Conservation (phyloP, 1,284 basidiomycete species). For the Hymenochaete sp. region DNA sequence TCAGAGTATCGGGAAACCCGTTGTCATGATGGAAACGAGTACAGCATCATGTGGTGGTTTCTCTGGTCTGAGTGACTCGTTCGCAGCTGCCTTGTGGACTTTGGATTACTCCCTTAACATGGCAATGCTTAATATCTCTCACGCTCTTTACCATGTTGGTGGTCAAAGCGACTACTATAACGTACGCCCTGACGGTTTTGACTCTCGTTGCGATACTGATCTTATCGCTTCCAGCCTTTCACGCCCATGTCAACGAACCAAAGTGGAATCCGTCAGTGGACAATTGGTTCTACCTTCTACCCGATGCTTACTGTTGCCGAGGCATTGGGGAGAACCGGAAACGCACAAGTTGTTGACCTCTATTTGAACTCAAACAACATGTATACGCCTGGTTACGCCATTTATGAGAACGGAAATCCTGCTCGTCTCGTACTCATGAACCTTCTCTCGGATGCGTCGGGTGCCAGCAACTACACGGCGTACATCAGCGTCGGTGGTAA, state of each 20-base stretch:
- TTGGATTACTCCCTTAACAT: constrained; percentile 23
- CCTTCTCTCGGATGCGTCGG: constrained; percentile 22
- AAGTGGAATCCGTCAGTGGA: constrained; percentile 23
- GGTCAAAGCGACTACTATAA: constrained; percentile 23
- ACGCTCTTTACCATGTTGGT: constrained; percentile 21
- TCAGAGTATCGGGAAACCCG: constrained; percentile 25
- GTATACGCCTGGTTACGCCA: constrained; percentile 22
- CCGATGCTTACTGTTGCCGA: constrained; percentile 25
- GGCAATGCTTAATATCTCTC: constrained; percentile 22
- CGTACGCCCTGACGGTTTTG: constrained; percentile 9
- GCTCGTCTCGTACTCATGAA: constrained; percentile 25
- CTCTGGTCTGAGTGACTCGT: constrained; percentile 35
- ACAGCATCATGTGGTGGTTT: constrained; percentile 40
- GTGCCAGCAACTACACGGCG: constrained; percentile 23
- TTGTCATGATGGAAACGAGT: constrained; percentile 38
- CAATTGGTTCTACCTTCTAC: constrained; percentile 25
- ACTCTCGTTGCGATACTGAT: background rate
- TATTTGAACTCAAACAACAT: constrained; percentile 18
- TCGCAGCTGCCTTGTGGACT: constrained; percentile 35
- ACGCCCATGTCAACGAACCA: constrained; percentile 25
- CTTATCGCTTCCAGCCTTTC: constrained; percentile 20
- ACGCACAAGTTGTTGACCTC: constrained; percentile 23
- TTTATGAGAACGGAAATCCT: constrained; percentile 24
- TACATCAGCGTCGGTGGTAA: constrained; percentile 21
- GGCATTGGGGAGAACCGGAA: constrained; percentile 22